phyloP scores from a whole-genome alignment of 139 green algal species.

The Coccomyxa sp. region DNA sequence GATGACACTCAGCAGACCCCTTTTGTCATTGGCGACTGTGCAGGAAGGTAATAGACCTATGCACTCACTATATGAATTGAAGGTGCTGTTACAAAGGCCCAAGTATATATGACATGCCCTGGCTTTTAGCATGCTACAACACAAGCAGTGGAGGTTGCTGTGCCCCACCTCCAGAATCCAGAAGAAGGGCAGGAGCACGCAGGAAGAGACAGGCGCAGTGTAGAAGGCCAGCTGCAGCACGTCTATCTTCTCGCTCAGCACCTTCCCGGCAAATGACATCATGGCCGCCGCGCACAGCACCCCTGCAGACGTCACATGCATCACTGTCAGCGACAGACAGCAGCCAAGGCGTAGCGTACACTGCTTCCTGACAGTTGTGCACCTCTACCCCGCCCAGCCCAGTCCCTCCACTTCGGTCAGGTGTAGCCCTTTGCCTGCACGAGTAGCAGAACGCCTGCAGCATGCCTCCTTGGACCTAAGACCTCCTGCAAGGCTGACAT shows the following conservation, averaged over 20 bases:
- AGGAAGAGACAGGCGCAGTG: constrained; percentile 57
- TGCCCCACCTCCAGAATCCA: constrained; percentile 10
- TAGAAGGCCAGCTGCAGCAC: constrained; percentile 76
- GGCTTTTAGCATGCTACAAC: not conserved
- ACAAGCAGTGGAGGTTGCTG: no score
- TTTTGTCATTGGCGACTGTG: no score
- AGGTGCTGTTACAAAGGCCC: no score
- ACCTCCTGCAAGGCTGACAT: no score
- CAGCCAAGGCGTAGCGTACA: not conserved
- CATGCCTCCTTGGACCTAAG: no score
- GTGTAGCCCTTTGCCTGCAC: no score
- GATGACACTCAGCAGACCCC: no score
- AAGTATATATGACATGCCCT: not conserved
- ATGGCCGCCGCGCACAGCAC: constrained; percentile 32
- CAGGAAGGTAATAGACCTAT: not conserved
- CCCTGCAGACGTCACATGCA: not conserved
- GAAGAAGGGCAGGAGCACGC: constrained; percentile 14
- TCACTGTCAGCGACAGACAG: not conserved
- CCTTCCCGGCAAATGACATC: constrained; percentile 46
- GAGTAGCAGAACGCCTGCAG: no score
- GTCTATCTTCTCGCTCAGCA: constrained; percentile 58
- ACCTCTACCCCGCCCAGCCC: no score
- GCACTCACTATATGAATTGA: no score
- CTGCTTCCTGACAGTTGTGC: not conserved
- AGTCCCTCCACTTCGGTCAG: no score